phyloP scores from a whole-genome alignment of 805 yeast species.

The Pichia paraexigua region DNA sequence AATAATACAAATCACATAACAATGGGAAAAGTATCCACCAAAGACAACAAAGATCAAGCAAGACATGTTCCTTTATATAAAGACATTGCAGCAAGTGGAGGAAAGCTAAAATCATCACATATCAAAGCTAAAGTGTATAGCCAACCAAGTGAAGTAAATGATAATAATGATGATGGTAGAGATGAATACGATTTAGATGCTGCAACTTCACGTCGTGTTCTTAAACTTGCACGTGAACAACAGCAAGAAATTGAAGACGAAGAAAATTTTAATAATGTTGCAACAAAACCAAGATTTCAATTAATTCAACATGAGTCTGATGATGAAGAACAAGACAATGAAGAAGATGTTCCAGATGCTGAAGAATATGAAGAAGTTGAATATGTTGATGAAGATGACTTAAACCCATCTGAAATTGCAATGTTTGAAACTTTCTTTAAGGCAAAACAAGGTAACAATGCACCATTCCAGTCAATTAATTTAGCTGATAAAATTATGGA shows the following conservation, averaged over 20 bases:
- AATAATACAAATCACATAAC: not conserved
- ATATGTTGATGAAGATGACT: constrained; percentile 48
- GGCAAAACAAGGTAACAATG: constrained; percentile 12
- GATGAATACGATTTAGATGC: constrained; percentile 73
- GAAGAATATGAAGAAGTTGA: constrained; percentile 34
- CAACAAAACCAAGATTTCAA: constrained; percentile 24
- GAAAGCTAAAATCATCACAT: constrained; percentile 46
- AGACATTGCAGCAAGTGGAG: constrained; percentile 70
- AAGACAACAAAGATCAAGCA: constrained; percentile 43
- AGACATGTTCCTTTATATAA: constrained; percentile 78
- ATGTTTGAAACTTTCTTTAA: constrained; percentile 73
- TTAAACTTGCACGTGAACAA: constrained; percentile 86
- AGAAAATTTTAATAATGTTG: constrained; percentile 31
- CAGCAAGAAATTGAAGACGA: constrained; percentile 83
- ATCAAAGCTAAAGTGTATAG: constrained; percentile 13
- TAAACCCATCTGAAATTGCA: constrained; percentile 76
- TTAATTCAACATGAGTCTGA: constrained; percentile 31
- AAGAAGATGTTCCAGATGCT: constrained; percentile 24
- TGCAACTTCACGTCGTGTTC: constrained; percentile 70
- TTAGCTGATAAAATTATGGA: constrained; percentile 94
- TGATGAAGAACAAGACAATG: constrained; percentile 20
- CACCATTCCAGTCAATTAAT: constrained; percentile 43
- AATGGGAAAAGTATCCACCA: constrained; percentile 63
- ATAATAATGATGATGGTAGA: constrained; percentile 36
- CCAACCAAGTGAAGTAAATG: constrained; percentile 14